Percentiles rank a stretch among this genome's conserved stretches.
These are phyloP conservation scores for Trichoderma brevicompactum DNA, from an alignment of 2,329 filamentous ascomycete species.

Conservation along the genomic window DNA sequence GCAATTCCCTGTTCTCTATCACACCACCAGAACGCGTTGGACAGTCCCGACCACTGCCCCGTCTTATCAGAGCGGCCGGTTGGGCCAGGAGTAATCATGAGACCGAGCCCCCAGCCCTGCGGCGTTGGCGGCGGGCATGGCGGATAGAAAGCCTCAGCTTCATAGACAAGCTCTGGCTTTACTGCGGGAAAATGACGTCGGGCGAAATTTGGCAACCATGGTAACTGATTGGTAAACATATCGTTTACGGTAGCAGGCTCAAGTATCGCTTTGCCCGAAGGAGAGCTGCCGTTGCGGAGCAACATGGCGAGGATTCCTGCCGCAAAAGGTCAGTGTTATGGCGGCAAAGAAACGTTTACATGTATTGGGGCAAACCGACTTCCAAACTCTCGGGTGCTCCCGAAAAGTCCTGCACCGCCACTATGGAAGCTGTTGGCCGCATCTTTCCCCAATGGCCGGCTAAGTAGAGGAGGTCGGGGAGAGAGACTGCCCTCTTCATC, in stretches of 20 bases:
- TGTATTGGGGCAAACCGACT: neutral
- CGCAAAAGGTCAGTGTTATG: neutral
- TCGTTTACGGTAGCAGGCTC: neutral
- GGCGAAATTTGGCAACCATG: constrained; percentile 6
- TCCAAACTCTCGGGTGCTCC: neutral
- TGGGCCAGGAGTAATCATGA: constrained; percentile 4
- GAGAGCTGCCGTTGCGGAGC: neutral
- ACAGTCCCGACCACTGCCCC: neutral
- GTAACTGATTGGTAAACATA: constrained; percentile 5
- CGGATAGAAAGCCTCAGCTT: constrained; percentile 3
- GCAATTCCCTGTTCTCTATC: neutral
- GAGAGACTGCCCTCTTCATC: neutral
- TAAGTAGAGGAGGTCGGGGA: neutral
- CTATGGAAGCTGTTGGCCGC: neutral
- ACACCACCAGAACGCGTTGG: neutral
- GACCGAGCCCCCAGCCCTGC: constrained; percentile 4
- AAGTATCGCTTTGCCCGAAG: neutral
- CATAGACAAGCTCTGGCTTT: constrained; percentile 3
- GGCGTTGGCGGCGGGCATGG: constrained; percentile 10
- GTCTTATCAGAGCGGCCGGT: neutral
- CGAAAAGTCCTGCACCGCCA: neutral
- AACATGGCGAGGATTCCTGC: neutral
- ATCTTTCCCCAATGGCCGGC: neutral
- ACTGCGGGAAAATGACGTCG: neutral
- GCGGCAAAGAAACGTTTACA: neutral